These are phyloP conservation scores for Diphasiastrum complanatum DNA, from an alignment of 83 land plant species.

Conservation along the genomic window DNA sequence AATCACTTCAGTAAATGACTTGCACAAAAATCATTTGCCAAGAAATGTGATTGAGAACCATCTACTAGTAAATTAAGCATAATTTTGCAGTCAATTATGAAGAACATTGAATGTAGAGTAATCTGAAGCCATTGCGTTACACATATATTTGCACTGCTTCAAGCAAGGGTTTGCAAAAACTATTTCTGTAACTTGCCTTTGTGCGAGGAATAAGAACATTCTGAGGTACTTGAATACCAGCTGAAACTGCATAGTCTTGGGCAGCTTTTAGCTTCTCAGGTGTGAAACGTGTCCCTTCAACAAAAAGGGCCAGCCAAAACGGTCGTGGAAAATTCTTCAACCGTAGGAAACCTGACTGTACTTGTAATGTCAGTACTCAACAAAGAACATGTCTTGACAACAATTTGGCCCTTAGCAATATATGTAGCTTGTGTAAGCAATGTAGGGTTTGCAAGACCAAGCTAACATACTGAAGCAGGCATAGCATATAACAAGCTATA, in stretches of 20 bases:
- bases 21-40: too few relatives aligned
- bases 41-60: too few relatives aligned
- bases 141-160: too few relatives aligned
- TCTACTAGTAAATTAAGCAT: too few relatives aligned
- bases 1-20: too few relatives aligned
- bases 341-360: conserved; percentile 70
- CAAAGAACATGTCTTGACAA: background rate
- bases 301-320: conserved; percentile 95
- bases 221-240: conserved; percentile 65
- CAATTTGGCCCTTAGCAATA: background rate
- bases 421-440: too few relatives aligned
- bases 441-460: background rate
- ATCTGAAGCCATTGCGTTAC: too few relatives aligned
- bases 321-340: conserved; percentile 71
- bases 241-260: conserved; percentile 74
- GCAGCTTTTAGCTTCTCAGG: conserved; percentile 78
- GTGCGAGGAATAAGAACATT: conserved; percentile 96
- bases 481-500: too few relatives aligned
- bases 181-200: conserved; percentile 45
- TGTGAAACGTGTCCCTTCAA: conserved; percentile 96
- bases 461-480: background rate
- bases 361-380: background rate
- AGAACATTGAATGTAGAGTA: too few relatives aligned
- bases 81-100: too few relatives aligned
- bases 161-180: too few relatives aligned